Conservation (phyloP, 208 protist genomes). For the Endotrypanum monterogeii region DNA sequence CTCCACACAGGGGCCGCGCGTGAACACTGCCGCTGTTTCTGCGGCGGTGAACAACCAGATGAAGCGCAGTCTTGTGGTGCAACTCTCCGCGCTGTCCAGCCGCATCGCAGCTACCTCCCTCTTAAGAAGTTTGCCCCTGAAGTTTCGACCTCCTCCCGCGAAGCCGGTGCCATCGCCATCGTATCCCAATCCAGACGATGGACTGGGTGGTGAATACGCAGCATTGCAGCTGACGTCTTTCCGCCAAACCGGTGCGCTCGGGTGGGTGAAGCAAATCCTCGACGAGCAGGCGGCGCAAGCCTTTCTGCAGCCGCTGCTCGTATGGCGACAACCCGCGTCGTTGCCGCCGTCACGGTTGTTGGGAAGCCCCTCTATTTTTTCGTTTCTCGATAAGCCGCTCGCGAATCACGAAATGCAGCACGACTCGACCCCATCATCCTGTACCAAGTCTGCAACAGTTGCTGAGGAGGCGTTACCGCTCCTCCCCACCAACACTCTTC, state of each 20-base stretch:
- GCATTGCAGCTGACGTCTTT: neutral
- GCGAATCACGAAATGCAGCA: neutral
- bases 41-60: constrained; percentile 18
- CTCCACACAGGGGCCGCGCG: neutral
- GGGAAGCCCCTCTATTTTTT: neutral
- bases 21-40: constrained; percentile 21
- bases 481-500: neutral
- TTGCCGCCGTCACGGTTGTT: neutral
- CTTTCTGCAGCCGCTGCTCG: constrained; percentile 24
- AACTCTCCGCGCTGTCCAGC: constrained; percentile 12
- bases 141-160: neutral
- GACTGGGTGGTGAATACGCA: neutral
- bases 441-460: too few relatives aligned
- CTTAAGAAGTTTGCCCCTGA: constrained; percentile 3
- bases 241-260: constrained; percentile 6
- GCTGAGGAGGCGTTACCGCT: neutral
- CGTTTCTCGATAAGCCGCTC: too few relatives aligned
- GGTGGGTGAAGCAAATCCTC: constrained; percentile 24
- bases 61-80: constrained; percentile 16
- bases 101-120: constrained; percentile 5
- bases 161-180: neutral
- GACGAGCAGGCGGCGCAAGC: constrained; percentile 11
- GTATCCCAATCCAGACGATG: neutral
- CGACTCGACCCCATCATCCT: neutral
- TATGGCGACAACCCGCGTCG: neutral